Conservation (phyloP, 2,329 filamentous ascomycete genomes). For the Colletotrichum higginsianum region DNA sequence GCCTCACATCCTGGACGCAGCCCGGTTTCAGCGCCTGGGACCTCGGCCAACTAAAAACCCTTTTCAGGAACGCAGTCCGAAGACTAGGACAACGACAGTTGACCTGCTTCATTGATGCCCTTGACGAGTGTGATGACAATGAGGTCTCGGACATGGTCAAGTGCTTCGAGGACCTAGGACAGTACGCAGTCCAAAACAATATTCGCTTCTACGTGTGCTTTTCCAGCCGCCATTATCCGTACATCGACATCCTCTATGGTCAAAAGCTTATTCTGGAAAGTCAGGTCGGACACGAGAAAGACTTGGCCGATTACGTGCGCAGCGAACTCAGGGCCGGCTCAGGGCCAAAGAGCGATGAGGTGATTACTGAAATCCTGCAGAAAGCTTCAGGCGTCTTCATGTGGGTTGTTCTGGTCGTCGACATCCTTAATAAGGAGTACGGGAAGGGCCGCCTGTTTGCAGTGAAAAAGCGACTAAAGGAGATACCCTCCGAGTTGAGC, state of each 20-base stretch:
- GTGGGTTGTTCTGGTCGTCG: slow-evolving; percentile 58
- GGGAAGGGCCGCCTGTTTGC: slow-evolving; percentile 43
- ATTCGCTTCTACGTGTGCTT: slow-evolving; percentile 45
- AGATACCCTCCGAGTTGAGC: slow-evolving; percentile 53
- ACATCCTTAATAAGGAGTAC: slow-evolving; percentile 55
- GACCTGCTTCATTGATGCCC: slow-evolving; percentile 35
- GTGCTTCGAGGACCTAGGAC: slow-evolving; percentile 16
- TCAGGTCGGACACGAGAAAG: slow-evolving; percentile 45
- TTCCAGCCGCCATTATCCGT: slow-evolving; percentile 18
- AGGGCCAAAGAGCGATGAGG: rapidly evolving
- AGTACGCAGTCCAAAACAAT: not conserved
- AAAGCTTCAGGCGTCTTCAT: slow-evolving; percentile 61
- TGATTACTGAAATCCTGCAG: slow-evolving; percentile 46
- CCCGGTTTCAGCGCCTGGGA: not conserved
- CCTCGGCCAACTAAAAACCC: not conserved
- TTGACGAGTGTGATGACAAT: slow-evolving; percentile 33
- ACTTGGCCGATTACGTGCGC: slow-evolving; percentile 47
- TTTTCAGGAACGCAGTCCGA: not conserved
- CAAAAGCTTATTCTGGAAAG: slow-evolving; percentile 47
- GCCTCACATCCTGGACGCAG: not conserved
- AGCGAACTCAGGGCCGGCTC: slow-evolving; percentile 11
- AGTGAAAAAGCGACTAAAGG: slow-evolving; percentile 22
- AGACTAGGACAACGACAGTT: slow-evolving; percentile 20
- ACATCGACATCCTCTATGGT: slow-evolving; percentile 18
- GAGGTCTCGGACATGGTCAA: slow-evolving; percentile 23